These are phyloP conservation scores for Intubia oerlemansii DNA, from an alignment of 2,329 filamentous ascomycete genomes.

Conservation along the genomic window DNA sequence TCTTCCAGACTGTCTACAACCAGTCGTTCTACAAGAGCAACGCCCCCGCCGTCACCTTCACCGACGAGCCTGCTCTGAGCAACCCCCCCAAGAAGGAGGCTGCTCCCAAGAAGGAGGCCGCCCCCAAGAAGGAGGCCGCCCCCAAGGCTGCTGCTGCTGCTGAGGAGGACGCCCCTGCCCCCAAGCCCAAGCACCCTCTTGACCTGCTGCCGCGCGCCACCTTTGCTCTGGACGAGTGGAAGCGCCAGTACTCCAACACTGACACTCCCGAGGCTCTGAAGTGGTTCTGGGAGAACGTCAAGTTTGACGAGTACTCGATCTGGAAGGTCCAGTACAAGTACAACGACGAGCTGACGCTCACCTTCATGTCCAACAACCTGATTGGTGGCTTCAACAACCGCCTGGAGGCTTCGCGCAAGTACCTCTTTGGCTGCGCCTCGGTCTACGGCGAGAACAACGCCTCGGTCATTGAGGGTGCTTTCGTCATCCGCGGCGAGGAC, in stretches of 20 bases:
- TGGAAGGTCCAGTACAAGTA: slow-evolving; percentile 97
- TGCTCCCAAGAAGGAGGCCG: slow-evolving; percentile 13
- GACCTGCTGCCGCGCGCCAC: slow-evolving; percentile 63
- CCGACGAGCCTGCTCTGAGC: slow-evolving; percentile 51
- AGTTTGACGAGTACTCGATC: slow-evolving; percentile 86
- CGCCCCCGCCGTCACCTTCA: slow-evolving; percentile 51
- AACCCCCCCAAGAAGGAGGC: slow-evolving; percentile 18
- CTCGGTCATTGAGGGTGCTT: slow-evolving; percentile 81
- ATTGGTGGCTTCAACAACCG: slow-evolving; percentile 95
- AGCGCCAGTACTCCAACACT: slow-evolving; percentile 96
- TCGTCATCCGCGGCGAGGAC: slow-evolving; percentile 86
- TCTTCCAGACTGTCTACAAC: slow-evolving; percentile 88
- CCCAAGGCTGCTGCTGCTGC: slow-evolving; percentile 26
- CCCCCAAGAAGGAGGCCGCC: slow-evolving; percentile 19
- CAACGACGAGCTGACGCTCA: slow-evolving; percentile 89
- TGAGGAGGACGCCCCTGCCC: slow-evolving; percentile 27
- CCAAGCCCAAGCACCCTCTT: slow-evolving; percentile 93
- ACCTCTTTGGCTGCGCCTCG: slow-evolving; percentile 75
- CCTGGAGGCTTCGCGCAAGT: slow-evolving; percentile 95
- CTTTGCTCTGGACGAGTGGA: slow-evolving; percentile 86
- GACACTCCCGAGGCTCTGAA: slow-evolving; percentile 71
- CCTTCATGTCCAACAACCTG: slow-evolving; percentile 98
- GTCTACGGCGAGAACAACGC: slow-evolving; percentile 81
- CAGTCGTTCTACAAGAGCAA: slow-evolving; percentile 79
- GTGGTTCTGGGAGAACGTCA: slow-evolving; percentile 97